phyloP scores from a whole-genome alignment of 371 early-diverging fungal species.

The Zopfochytrium polystomum region DNA sequence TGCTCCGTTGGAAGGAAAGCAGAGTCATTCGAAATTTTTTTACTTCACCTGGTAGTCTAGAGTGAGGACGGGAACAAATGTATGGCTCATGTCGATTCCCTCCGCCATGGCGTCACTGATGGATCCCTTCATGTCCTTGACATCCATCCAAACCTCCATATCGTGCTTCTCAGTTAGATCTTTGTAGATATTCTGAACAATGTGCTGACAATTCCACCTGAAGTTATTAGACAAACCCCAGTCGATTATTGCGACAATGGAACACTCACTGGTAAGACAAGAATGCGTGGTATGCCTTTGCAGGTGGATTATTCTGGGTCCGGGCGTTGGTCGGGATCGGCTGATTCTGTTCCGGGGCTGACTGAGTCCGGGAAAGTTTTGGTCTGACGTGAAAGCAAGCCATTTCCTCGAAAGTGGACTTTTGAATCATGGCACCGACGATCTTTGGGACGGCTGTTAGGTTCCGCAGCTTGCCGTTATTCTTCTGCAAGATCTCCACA shows the following conservation, averaged over 20 bases:
- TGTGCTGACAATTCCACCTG: constrained; percentile 1
- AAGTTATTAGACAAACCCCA: background rate
- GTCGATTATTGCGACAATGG: background rate
- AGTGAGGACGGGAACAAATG: background rate
- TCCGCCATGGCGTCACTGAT: constrained; percentile 3
- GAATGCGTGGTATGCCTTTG: background rate
- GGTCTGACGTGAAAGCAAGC: too few species aligned
- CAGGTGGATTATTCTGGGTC: too few species aligned
- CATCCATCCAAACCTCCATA: constrained; percentile 8
- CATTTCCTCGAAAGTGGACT: too few species aligned
- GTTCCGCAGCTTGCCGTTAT: too few species aligned
- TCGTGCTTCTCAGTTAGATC: constrained; percentile 2
- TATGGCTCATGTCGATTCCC: background rate
- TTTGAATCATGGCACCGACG: too few species aligned
- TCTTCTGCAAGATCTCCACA: too few species aligned
- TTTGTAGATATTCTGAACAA: background rate
- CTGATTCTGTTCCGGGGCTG: too few species aligned
- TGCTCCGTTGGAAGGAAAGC: background rate
- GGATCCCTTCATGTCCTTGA: constrained; percentile 1
- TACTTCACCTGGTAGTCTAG: background rate
- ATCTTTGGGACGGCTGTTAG: too few species aligned
- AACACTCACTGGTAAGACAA: background rate
- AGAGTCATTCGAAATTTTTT: background rate
- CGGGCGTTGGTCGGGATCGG: too few species aligned
- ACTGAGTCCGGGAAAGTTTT: too few species aligned